These are phyloP conservation scores for Adansonia rubrostipa DNA, from an alignment of 441 rosid genomes.

Conservation along the genomic window DNA sequence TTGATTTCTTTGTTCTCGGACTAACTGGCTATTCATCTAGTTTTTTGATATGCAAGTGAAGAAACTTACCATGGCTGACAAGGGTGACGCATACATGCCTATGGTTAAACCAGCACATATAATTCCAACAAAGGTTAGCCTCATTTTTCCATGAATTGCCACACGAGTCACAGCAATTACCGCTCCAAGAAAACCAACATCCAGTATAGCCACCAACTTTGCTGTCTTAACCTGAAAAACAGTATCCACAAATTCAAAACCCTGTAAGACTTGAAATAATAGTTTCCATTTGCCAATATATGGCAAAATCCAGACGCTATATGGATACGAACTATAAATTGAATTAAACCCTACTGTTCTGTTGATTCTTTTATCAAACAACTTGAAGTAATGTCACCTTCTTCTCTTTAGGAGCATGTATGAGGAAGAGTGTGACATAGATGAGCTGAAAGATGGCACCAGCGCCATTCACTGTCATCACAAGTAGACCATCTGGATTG, in stretches of 20 bases:
- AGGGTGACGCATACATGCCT: conserved; percentile 65
- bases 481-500: conserved; percentile 55
- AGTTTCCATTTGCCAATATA: neutral
- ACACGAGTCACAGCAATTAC: conserved; percentile 52
- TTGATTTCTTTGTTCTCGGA: too few species aligned
- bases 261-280: neutral
- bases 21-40: too few species aligned
- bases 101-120: conserved; percentile 52
- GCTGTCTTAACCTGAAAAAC: conserved; percentile 44
- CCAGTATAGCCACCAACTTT: conserved; percentile 40
- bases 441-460: conserved; percentile 52
- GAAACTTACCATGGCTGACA: conserved; percentile 49
- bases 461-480: conserved; percentile 54
- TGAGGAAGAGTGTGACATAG: conserved; percentile 55
- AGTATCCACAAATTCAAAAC: neutral
- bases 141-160: conserved; percentile 41
- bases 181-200: conserved; percentile 48
- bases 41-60: neutral
- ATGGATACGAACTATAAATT: neutral
- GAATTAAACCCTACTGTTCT: neutral
- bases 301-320: neutral
- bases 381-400: conserved; percentile 36
- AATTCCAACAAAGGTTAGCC: conserved; percentile 51
- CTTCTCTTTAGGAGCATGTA: conserved; percentile 49
- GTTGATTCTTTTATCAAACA: neutral